Evolutionary conservation across 176 grass and related monocot genomes (phyloP).

Genomic region (Microstegium vimineum): DNA sequence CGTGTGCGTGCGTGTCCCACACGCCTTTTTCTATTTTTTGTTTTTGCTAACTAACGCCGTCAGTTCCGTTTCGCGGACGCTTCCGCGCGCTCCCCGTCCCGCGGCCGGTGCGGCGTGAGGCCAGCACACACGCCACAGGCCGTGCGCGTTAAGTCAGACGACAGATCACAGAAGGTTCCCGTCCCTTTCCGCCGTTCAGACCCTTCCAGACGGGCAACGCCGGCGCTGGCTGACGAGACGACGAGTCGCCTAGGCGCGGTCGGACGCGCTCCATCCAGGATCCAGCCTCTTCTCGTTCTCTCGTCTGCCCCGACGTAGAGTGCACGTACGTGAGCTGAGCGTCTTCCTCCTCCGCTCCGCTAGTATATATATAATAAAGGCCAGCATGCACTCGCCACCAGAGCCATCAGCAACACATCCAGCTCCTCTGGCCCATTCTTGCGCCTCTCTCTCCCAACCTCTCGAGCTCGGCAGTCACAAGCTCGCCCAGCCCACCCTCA

Average conservation of each 20-base stretch:
- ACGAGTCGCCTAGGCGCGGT: not conserved
- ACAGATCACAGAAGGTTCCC: not conserved
- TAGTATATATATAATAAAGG: slow-evolving; percentile 9
- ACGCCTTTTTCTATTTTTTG: no score
- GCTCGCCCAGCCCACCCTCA: no score
- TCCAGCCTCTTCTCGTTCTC: not conserved
- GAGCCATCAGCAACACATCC: not conserved
- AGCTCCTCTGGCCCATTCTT: no score
- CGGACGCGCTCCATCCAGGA: slow-evolving; percentile 1
- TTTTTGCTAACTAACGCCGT: not conserved
- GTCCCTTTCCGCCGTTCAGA: not conserved
- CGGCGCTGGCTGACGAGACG: not conserved
- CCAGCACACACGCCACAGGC: not conserved
- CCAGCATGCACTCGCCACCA: not conserved
- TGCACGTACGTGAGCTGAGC: not conserved
- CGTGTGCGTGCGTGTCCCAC: not conserved
- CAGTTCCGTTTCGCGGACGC: not conserved
- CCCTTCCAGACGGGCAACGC: not conserved
- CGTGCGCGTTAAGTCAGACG: not conserved
- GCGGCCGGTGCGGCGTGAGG: not conserved
- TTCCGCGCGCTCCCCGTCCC: not conserved
- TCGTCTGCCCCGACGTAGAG: not conserved
- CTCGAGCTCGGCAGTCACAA: no score
- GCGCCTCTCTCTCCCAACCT: no score
- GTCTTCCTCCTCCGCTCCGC: no score